These are phyloP conservation scores for Gracilaria domingensis DNA, from an alignment of 23 red algal genomes.

Conservation along the genomic window DNA sequence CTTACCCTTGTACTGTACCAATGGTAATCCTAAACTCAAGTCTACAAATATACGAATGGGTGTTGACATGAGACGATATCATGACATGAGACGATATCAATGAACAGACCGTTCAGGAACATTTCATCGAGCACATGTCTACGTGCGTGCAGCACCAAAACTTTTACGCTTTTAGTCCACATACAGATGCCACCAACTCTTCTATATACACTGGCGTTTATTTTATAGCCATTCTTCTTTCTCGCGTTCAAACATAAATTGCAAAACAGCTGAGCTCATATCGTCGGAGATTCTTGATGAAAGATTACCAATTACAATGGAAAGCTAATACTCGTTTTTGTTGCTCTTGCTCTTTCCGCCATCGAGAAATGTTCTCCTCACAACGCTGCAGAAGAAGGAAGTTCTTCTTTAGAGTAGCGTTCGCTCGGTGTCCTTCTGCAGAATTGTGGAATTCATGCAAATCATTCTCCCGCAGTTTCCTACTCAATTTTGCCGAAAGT, in stretches of 20 bases:
- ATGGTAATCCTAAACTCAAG: too few relatives aligned
- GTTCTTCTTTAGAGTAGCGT: not conserved
- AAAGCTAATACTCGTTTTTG: constrained; percentile 27
- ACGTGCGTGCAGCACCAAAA: too few relatives aligned
- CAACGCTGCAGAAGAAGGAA: not conserved
- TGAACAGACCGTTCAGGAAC: too few relatives aligned
- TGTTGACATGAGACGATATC: too few relatives aligned
- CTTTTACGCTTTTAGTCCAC: too few relatives aligned
- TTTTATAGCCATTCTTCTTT: constrained; percentile 30
- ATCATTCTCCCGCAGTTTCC: not conserved
- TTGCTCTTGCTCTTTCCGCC: constrained; percentile 7
- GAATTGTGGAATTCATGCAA: not conserved
- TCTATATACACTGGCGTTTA: too few relatives aligned
- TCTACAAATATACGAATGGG: too few relatives aligned
- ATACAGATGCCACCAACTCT: too few relatives aligned
- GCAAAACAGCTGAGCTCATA: constrained; percentile 16
- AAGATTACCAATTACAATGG: constrained; percentile 30
- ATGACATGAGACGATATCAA: too few relatives aligned
- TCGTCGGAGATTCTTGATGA: constrained; percentile 30
- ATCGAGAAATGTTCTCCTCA: constrained; percentile 25
- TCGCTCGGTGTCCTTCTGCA: constrained; percentile 11
- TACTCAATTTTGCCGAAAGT: not conserved
- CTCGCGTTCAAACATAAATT: constrained; percentile 38
- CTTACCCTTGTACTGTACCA: too few relatives aligned
- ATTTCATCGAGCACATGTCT: too few relatives aligned